phyloP scores from a whole-genome alignment of 2,329 filamentous ascomycete species.

The Paecilomyces sp. region DNA sequence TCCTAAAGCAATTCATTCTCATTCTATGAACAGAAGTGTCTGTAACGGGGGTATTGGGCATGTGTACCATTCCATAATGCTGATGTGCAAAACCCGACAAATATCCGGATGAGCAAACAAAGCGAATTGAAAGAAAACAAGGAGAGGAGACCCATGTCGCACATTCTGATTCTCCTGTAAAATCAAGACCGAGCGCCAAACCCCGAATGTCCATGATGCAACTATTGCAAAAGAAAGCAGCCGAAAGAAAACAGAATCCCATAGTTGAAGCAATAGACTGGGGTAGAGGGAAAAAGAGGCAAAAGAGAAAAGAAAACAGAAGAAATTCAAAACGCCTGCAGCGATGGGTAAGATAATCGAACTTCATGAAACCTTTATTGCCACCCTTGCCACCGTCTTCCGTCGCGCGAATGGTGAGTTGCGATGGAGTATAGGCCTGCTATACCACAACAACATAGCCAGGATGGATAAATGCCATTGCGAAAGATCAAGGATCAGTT shows the following conservation, averaged over 20 bases:
- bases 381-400: neutral
- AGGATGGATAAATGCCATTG: neutral
- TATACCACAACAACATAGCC: neutral
- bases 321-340: neutral
- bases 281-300: too few relatives aligned
- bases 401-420: neutral
- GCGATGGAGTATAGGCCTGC: neutral
- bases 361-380: neutral
- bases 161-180: neutral
- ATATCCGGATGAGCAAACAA: neutral
- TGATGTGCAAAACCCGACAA: neutral
- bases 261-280: neutral
- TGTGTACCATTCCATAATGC: neutral
- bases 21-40: neutral
- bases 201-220: neutral
- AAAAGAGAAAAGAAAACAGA: neutral
- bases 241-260: neutral
- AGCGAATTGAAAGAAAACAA: neutral
- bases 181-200: neutral
- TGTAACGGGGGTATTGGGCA: neutral
- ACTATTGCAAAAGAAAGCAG: neutral
- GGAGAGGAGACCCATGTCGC: neutral
- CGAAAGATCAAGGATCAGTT: conserved; percentile 2
- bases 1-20: neutral
- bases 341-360: neutral